These are phyloP conservation scores for Vitis cinerea DNA, from an alignment of 164 flowering plant genomes.

Conservation along the genomic window DNA sequence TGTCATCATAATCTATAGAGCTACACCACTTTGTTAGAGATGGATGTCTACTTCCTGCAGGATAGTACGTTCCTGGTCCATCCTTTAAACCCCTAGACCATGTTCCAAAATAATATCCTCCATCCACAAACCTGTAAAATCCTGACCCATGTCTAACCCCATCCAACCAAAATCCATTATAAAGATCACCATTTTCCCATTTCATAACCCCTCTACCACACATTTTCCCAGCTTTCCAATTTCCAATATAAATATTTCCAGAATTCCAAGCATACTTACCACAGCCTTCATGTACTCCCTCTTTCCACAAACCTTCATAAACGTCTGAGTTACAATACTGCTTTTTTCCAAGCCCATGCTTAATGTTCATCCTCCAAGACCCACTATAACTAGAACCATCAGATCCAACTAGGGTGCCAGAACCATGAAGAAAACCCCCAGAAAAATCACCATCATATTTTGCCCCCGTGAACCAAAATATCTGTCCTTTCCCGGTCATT, in stretches of 20 bases:
- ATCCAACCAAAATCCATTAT: conserved; percentile 79
- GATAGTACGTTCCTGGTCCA: conserved; percentile 82
- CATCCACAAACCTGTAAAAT: conserved; percentile 66
- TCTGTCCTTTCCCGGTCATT: conserved; percentile 75
- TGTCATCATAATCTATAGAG: conserved; percentile 26
- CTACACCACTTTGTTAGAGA: conserved; percentile 38
- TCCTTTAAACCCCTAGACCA: conserved; percentile 89
- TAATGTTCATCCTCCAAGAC: conserved; percentile 75
- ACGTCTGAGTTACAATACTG: conserved; percentile 59
- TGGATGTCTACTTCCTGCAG: conserved; percentile 64
- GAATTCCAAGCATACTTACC: conserved; percentile 74
- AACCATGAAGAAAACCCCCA: conserved; percentile 79
- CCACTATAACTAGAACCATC: conserved; percentile 68
- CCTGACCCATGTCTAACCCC: conserved; percentile 83
- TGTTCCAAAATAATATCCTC: conserved; percentile 78
- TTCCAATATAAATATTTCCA: conserved; percentile 68
- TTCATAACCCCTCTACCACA: conserved; percentile 83
- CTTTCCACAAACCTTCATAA: conserved; percentile 94
- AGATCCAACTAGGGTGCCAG: conserved; percentile 45
- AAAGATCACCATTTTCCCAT: conserved; percentile 80
- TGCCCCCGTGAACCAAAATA: conserved; percentile 70
- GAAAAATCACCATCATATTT: conserved; percentile 80
- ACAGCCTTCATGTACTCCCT: conserved; percentile 73
- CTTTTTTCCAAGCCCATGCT: conserved; percentile 78
- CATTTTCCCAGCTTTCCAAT: conserved; percentile 85